These are phyloP conservation scores for Micractinium sp. DNA, from an alignment of 139 green algal genomes.

Conservation along the genomic window DNA sequence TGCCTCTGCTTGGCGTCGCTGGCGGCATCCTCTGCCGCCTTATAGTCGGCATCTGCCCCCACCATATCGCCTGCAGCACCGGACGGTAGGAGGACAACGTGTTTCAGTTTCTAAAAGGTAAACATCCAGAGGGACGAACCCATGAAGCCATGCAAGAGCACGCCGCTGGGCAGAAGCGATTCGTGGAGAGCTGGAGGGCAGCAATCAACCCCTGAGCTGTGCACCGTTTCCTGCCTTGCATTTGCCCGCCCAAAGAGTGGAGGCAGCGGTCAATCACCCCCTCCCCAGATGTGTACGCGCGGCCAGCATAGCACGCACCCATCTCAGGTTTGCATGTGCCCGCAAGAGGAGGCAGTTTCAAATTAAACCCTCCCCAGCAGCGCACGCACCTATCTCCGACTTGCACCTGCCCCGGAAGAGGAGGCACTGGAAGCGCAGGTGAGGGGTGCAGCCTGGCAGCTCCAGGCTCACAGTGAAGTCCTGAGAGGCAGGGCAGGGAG, in stretches of 20 bases:
- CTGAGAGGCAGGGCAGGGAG: neutral
- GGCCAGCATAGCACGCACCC: neutral
- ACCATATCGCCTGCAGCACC: constrained; percentile 1
- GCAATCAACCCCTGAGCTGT: too few relatives aligned
- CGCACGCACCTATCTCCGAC: neutral
- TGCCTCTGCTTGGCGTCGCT: neutral
- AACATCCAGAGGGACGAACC: neutral
- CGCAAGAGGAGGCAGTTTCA: constrained; percentile 1
- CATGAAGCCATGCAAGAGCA: neutral
- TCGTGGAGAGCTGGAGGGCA: neutral
- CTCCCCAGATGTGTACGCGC: too few relatives aligned
- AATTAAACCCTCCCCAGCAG: too few relatives aligned
- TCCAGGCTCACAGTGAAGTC: constrained; percentile 23
- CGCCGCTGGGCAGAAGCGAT: too few relatives aligned
- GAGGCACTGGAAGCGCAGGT: neutral
- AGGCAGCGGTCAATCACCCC: neutral
- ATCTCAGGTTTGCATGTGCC: neutral
- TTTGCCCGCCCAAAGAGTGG: too few relatives aligned
- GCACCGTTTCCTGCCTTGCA: too few relatives aligned
- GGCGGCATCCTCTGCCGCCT: neutral
- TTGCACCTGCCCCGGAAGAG: neutral
- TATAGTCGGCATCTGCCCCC: neutral
- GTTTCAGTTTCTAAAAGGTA: neutral
- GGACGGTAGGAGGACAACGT: too few relatives aligned
- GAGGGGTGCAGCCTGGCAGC: neutral